Evolutionary conservation across 306 rosid genomes (phyloP).

Genomic region (Vigna hirtella): DNA sequence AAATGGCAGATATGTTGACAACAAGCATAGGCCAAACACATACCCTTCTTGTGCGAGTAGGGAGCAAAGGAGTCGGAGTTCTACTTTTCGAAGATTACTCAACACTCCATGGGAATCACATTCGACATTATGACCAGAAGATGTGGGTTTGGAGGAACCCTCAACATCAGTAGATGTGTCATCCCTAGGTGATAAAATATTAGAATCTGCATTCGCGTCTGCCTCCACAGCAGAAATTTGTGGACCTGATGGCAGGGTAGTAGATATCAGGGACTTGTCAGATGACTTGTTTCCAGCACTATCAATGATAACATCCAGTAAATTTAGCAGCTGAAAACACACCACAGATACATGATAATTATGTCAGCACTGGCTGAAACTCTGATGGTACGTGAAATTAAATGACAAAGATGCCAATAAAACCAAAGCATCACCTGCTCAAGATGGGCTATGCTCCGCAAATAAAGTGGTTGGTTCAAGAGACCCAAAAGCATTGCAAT

Average conservation of each 20-base stretch:
- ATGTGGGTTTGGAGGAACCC: constrained; percentile 61
- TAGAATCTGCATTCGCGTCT: constrained; percentile 68
- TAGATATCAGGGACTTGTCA: constrained; percentile 58
- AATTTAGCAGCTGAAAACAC: constrained; percentile 79
- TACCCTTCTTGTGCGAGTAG: constrained; percentile 99
- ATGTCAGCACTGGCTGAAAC: constrained; percentile 19
- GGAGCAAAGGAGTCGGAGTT: constrained; percentile 91
- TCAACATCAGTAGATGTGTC: constrained; percentile 55
- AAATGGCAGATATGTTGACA: constrained; percentile 10
- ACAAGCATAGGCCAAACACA: constrained; percentile 39
- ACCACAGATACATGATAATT: constrained; percentile 28
- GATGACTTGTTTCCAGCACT: constrained; percentile 78
- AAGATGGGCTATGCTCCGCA: constrained; percentile 96
- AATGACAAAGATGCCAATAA: constrained; percentile 3
- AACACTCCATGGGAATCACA: constrained; percentile 62
- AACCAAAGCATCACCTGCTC: constrained; percentile 76
- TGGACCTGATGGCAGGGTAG: constrained; percentile 63
- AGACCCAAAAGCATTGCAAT: constrained; percentile 88
- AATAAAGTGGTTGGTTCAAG: constrained; percentile 89
- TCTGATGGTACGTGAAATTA: constrained; percentile 7
- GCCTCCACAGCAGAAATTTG: constrained; percentile 63
- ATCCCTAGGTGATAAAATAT: constrained; percentile 56
- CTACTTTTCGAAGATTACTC: constrained; percentile 78
- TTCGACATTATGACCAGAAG: constrained; percentile 58
- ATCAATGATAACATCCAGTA: constrained; percentile 90